Base-by-base conservation (phyloP, 805 yeast genomes). In the Barnettozyma pratensis region DNA sequence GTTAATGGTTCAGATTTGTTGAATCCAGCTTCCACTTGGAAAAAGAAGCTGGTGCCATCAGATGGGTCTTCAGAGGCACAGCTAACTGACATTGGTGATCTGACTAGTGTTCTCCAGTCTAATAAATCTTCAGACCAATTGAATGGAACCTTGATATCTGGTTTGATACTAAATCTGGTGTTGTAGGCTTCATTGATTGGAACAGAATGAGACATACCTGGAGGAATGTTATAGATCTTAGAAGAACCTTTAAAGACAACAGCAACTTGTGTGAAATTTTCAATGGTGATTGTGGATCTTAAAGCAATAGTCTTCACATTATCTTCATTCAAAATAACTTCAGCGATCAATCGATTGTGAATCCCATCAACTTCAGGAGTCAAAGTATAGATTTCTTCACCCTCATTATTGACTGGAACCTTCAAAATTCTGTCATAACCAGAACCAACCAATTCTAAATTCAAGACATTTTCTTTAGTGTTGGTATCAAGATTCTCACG, bases 401-500 rank as follows among this genome's bases (percentile, higher is more conserved):
- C 97, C 60, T 88, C 97, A 7, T 83, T 75, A 10, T 83, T 80
- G 1, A 89, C 85, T 1, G 91, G 77, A 1, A 94, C 73, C 4
- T 75, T 71, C 28, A 74, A 64, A 1, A 85, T 61, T 1, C 74
- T 71, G 6, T 75, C 75, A 60, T 83, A 91, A 0, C 69, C 69
- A 0, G 87, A 74, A 37, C 72, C 81, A 3, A 77, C 40, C 27
- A 91, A 64, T 40, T 74, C 72, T n/a, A 91, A 72, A 0, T 86
- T 89, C 31, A 92, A 66, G 4, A 74, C 69, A 41, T 81, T 83
- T n/a, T 72, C 73, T 19, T 76, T 78, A 39, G 75, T 79, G 47
- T 85, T 85, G 4, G 85, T 78, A 52, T 79, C 83, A 48, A 91
- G 69, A 47, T 81, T 80, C 60, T 92, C 96, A 65, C 99, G 82